A percentile compares a stretch with the other conserved stretches of the same genome.
Evolutionary conservation across 2,329 filamentous ascomycete genomes (phyloP).

Genomic region (Fusarium luffae): DNA sequence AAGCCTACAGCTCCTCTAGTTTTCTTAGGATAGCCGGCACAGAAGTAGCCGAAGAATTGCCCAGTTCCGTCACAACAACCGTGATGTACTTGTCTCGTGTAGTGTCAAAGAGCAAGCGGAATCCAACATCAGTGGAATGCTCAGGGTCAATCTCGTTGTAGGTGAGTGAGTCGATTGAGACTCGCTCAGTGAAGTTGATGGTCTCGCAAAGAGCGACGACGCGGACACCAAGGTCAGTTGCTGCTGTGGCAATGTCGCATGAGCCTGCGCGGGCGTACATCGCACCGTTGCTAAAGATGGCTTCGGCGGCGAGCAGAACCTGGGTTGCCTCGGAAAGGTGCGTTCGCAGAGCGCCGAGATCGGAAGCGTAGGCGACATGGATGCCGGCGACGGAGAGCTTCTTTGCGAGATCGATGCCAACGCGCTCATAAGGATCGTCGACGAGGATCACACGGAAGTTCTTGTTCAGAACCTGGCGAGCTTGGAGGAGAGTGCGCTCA

Average conservation of each 20-base stretch:
- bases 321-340: slow-evolving; percentile 75
- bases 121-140: slow-evolving; percentile 67
- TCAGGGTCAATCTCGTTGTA: slow-evolving; percentile 89
- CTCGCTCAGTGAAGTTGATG: slow-evolving; percentile 89
- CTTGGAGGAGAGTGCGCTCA: slow-evolving; percentile 81
- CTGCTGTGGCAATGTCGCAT: slow-evolving; percentile 85
- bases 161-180: slow-evolving; percentile 91
- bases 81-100: slow-evolving; percentile 88
- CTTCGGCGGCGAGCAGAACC: slow-evolving; percentile 89
- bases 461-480: slow-evolving; percentile 72
- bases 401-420: slow-evolving; percentile 71
- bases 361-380: slow-evolving; percentile 82
- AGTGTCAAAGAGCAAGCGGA: slow-evolving; percentile 86
- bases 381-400: slow-evolving; percentile 75
- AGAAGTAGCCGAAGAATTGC: slow-evolving; percentile 84
- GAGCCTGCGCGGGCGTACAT: slow-evolving; percentile 91
- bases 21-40: slow-evolving; percentile 74
- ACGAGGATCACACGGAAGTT: slow-evolving; percentile 86
- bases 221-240: slow-evolving; percentile 77
- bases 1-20: slow-evolving; percentile 64
- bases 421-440: slow-evolving; percentile 71
- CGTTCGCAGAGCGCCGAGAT: slow-evolving; percentile 78
- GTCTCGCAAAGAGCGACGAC: slow-evolving; percentile 94
- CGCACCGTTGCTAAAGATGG: slow-evolving; percentile 94
- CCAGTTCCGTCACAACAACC: slow-evolving; percentile 91